Conservation (phyloP, 208 protist genomes). For the Willaertia magna region DNA sequence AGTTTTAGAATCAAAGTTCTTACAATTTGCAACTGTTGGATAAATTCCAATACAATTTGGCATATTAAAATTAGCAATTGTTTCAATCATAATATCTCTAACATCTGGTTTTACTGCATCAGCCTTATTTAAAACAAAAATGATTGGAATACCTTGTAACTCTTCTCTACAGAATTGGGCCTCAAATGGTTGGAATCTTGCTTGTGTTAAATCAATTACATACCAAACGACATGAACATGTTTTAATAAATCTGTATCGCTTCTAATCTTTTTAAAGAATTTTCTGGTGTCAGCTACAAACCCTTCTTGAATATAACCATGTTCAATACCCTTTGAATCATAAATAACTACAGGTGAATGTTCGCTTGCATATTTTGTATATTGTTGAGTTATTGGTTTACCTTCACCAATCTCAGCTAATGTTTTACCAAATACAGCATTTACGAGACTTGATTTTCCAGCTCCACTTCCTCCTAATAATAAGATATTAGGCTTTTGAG, state of each 20-base stretch:
- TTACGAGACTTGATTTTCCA: background rate
- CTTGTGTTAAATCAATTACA: conserved; percentile 2
- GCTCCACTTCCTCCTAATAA: conserved; percentile 6
- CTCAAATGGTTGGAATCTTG: conserved; percentile 14
- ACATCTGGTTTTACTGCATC: background rate
- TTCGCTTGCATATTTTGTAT: background rate
- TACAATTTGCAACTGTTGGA: background rate
- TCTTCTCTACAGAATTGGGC: background rate
- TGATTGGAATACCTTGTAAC: background rate
- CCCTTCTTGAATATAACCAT: background rate
- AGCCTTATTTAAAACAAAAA: conserved; percentile 11
- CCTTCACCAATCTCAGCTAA: conserved; percentile 12
- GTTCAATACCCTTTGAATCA: conserved; percentile 5
- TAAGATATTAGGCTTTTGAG: background rate
- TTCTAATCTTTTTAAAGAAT: background rate
- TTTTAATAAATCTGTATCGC: background rate
- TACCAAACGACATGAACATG: conserved; percentile 11
- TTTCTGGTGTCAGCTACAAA: background rate
- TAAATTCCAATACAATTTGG: background rate
- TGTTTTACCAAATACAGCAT: background rate
- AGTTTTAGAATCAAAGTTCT: background rate
- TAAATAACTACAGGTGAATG: background rate
- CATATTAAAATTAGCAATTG: background rate
- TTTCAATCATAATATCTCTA: background rate
- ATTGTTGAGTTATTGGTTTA: conserved; percentile 8